These are phyloP conservation scores for Hemileccinum rubropunctum DNA, from an alignment of 768 basidiomycete genomes.

Conservation along the genomic window DNA sequence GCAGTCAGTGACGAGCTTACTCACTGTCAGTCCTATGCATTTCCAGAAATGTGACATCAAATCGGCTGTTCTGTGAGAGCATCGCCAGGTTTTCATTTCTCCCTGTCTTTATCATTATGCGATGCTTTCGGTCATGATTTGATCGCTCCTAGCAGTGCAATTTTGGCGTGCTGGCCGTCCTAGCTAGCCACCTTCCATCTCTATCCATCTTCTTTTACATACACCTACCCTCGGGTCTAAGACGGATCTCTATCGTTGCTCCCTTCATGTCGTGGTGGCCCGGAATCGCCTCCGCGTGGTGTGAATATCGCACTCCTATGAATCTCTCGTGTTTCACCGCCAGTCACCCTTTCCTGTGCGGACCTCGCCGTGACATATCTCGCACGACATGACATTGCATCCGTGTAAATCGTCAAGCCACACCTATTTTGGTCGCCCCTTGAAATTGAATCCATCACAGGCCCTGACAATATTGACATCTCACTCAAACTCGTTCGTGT, in stretches of 20 bases:
- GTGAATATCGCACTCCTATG: constrained; percentile 17
- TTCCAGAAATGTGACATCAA: constrained; percentile 34
- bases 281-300: constrained; percentile 20
- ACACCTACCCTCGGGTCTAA: constrained; percentile 29
- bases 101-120: constrained; percentile 26
- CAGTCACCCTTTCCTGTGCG: constrained; percentile 10
- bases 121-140: constrained; percentile 28
- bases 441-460: too few species aligned
- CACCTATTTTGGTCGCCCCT: background rate
- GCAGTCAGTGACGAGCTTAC: too few species aligned
- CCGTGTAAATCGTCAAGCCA: background rate
- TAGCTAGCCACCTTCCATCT: constrained; percentile 23
- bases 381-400: background rate
- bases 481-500: too few species aligned
- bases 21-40: too few species aligned
- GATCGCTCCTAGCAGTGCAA: constrained; percentile 29
- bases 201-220: constrained; percentile 33
- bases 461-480: too few species aligned
- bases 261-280: constrained; percentile 22
- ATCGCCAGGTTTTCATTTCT: constrained; percentile 29
- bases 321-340: constrained; percentile 23
- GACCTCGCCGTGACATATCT: background rate
- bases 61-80: constrained; percentile 29
- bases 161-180: constrained; percentile 10
- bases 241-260: constrained; percentile 28